Evolutionary conservation across 1,139 yeast species (phyloP), one percentile per base, ranked within the genome.

Genomic region (Yamadazyma friedrichii): DNA sequence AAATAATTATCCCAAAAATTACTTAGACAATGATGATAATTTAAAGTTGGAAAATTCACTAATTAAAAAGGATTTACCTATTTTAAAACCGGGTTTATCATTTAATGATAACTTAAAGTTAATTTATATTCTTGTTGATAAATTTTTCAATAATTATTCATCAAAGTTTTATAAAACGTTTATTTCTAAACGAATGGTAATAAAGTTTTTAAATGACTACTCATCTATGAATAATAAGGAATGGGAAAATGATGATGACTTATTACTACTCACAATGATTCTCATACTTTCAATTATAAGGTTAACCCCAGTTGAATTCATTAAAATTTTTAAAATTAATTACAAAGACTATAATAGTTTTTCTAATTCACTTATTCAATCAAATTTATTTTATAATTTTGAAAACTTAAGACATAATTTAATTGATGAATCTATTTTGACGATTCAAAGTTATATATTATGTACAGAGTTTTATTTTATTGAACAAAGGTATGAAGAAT

Each of bases 161-260:
- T 52, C 55, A 22, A 50, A 53, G 29, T 62, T 66, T 45, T 65
- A 65, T 43, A 56, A 58, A 40, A 56, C 67, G 3, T 69, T 68
- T 42, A 60, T 71, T 11, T 55, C 65, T 11, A 58, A 56, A 38
- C 33, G 46, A 3, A 52, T 54, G 22, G 55, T 67, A 2, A 40
- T 64, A 17, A 58, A 53, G 9, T 70, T 70, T 40, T 50, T 71
- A 17, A 51, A 59, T 11, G 50, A 50, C 11, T 64, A 67, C 47
- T 56, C 58, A 11, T 30, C 49, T 2, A 58, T 67, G 26, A 58
- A 58, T 16, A 68, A 65, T 37, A 58, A 64, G 42, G 65, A 61
- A 33, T 74, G 81, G 80, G 76, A 71, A 42, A 62, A 70, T 45
- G 77, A 74, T 46, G 80, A 76, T 52, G 80, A 75, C 43, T 54